Evolutionary conservation across 805 yeast genomes (phyloP), one percentile per base, ranked within the genome.

Genomic region (Kodamaea kaohsiungensis): DNA sequence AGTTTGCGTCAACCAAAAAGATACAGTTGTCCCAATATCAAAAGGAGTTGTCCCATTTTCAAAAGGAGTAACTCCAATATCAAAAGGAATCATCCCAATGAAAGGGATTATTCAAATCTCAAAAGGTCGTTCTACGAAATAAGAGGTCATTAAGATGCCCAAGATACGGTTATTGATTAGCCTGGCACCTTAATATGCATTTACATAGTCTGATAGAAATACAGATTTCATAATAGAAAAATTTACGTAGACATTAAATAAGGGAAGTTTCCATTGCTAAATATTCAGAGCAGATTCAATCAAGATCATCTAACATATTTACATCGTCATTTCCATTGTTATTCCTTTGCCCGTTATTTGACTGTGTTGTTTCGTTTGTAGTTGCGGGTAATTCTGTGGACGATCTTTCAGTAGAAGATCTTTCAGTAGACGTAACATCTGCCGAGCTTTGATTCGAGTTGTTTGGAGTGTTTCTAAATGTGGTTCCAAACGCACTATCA

Each of bases 301-400:
- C 48, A n/a, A 46, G 48, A 15, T 46, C 48, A 46, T 46, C 48
- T 39, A 46, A 27, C 48, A 46, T 46, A 30, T 46, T 46, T 2
- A 46, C 48, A 27, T 46, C 48, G 19, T 27, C 38, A 15, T 5
- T 30, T 37, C 13, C 16, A 16, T 38, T 35, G 49, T 15, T 18
- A 27, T 18, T 17, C 18, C 49, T 35, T 7, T 40, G 15, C n/a
- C 12, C 49, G 6, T 30, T 25, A 17, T 19, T n/a, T 15, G 27
- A 16, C 6, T 40, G 17, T 3, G 48, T 16, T 7, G 39, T 19
- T 43, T 43, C 49, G 33, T 37, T 30, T n/a, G 39, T 22, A 30
- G 48, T 30, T 43, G 35, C 35, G 13, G 35, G 35, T 12, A 30
- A 30, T 30, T 30, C 35, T 30, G 35, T 30, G 8, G 35, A 30